Evolutionary conservation across 2,329 filamentous ascomycete genomes (phyloP), one percentile per base, ranked within the genome.

Genomic region (Aureobasidium leucospermi): DNA sequence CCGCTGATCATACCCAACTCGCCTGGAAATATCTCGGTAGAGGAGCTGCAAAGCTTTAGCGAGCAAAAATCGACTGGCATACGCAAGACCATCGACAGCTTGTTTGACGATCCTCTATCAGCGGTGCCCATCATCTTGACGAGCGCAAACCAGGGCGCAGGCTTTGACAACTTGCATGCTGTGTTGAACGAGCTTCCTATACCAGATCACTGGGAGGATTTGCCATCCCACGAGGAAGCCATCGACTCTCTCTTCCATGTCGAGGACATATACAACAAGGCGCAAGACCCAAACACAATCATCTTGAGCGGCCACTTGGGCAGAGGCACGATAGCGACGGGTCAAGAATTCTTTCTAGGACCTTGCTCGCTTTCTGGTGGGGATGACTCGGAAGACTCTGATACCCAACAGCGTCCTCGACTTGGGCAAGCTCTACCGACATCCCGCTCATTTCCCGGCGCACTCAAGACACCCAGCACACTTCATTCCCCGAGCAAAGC

Each of bases 51-150:
- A 29, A 75, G 75, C 6, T 79, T 93, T 4, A 77, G 83, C 0
- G 62, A 74, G 0, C 70, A 73, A 10, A 85, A 91, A 61, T 74
- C 80, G 7, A 73, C 76, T 16, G 85, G 86, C 59, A 81, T 87
- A 10, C 78, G 79, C 58, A 77, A 77, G 7, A 73, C 84, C 7
- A 74, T 87, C n/a, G 68, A 78, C 53, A 73, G 73, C 29, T 78
- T 89, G 28, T 67, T 74, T 1, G 69, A 75, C 16, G 74, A 75
- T 72, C 78, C 62, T 68, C 74, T 65, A 23, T 69, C 67, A 1
- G 77, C 84, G 36, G 88, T 97, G 1, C 94, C 94, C 0, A 92
- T 99, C 51, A 75, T 96, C 1, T 79, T 97, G 60, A 93, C 91
- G 3, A 96, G 92, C 68, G 85, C 91, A 4, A 86, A 96, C 1